phyloP scores from a whole-genome alignment of 305 asterid species.

The Euphrasia arctica region DNA sequence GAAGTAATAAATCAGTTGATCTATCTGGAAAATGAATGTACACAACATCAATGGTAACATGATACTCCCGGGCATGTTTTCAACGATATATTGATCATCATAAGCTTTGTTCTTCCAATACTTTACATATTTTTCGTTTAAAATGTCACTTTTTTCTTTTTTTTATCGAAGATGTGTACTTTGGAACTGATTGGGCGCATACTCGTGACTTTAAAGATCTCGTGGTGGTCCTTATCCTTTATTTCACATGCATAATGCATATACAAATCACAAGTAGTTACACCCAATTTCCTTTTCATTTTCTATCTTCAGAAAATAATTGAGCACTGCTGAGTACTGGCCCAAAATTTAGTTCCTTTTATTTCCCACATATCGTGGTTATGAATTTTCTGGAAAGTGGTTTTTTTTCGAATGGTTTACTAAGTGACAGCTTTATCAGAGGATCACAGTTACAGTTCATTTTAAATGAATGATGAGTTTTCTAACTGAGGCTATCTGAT shows the following conservation, averaged over 20 bases:
- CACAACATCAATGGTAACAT: background rate
- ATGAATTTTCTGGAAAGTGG: conserved; percentile 10
- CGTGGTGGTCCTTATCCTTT: conserved; percentile 12
- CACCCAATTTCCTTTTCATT: background rate
- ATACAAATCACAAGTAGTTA: background rate
- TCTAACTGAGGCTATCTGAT: conserved; percentile 23
- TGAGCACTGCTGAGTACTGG: background rate
- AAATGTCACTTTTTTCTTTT: background rate
- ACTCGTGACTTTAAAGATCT: conserved; percentile 4
- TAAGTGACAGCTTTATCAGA: background rate
- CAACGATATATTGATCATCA: too few relatives aligned
- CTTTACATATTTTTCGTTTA: conserved; percentile 7
- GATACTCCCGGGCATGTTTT: too few relatives aligned
- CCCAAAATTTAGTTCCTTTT: background rate
- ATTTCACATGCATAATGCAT: conserved; percentile 3
- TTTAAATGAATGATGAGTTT: conserved; percentile 19
- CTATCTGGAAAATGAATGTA: background rate
- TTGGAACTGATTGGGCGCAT: conserved; percentile 20
- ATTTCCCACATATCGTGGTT: conserved; percentile 11
- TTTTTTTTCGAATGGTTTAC: background rate
- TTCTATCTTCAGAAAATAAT: background rate
- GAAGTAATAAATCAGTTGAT: conserved; percentile 12
- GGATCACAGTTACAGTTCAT: conserved; percentile 12
- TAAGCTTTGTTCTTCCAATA: too few relatives aligned
- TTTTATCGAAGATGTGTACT: conserved; percentile 18